These are phyloP conservation scores for Gigaspora rosea DNA, from an alignment of 192 early-diverging fungal species.

Conservation along the genomic window DNA sequence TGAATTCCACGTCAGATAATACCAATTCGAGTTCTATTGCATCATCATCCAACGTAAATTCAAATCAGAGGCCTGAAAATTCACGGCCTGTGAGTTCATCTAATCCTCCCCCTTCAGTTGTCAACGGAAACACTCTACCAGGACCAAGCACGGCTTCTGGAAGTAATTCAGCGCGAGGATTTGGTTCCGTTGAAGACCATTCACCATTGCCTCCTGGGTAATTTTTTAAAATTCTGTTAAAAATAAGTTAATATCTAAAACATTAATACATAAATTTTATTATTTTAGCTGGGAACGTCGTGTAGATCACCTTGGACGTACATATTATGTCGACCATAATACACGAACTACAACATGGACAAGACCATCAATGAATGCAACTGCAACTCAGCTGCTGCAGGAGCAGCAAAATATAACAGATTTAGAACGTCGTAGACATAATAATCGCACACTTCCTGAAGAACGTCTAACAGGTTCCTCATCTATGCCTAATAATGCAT, in stretches of 20 bases:
- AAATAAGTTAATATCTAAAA: not conserved
- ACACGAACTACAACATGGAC: conserved; percentile 96
- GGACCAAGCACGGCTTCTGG: conserved; percentile 1
- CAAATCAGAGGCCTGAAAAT: not conserved
- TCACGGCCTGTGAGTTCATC: conserved; percentile 29
- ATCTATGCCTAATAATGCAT: conserved; percentile 37
- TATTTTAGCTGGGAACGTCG: conserved; percentile 89
- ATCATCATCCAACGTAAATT: conserved; percentile 36
- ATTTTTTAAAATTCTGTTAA: not conserved
- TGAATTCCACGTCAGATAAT: conserved; percentile 33
- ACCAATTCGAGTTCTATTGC: conserved; percentile 37
- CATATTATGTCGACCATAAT: conserved; percentile 99
- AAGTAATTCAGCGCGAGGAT: conserved; percentile 26
- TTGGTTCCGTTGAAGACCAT: conserved; percentile 58
- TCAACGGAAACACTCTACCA: conserved; percentile 13
- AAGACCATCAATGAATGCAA: conserved; percentile 49
- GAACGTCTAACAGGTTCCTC: conserved; percentile 46
- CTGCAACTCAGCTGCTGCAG: conserved; percentile 39
- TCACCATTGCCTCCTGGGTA: conserved; percentile 53
- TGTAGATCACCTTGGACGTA: conserved; percentile 87
- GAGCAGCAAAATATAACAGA: conserved; percentile 62
- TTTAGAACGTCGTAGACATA: conserved; percentile 74
- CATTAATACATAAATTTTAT: not conserved
- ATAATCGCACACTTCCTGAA: conserved; percentile 82
- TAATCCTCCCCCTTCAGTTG: conserved; percentile 28